These are phyloP conservation scores for Chrysosphaeria jannelii DNA, from an alignment of 2,329 filamentous ascomycete genomes.

Conservation along the genomic window DNA sequence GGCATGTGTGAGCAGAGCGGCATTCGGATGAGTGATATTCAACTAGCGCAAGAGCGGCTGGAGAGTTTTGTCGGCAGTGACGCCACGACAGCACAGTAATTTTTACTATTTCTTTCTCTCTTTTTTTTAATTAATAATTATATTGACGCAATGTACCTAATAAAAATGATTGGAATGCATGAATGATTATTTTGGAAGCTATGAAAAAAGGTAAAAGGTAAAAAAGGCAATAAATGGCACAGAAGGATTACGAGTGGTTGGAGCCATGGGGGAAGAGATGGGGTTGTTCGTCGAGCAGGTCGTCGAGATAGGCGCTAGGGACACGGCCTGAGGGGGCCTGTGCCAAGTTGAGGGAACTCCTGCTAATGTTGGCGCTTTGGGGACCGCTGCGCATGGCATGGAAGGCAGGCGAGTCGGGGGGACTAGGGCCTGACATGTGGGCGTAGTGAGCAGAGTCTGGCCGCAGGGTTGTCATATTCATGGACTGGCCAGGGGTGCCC, in stretches of 20 bases:
- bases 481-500: constrained; percentile 22
- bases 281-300: constrained; percentile 53
- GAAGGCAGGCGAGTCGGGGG: constrained; percentile 33
- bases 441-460: constrained; percentile 24
- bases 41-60: constrained; percentile 8
- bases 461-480: constrained; percentile 29
- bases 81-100: too few species aligned
- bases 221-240: not conserved
- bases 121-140: too few species aligned
- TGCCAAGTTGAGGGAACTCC: constrained; percentile 36
- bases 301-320: constrained; percentile 71
- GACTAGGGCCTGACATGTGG: constrained; percentile 19
- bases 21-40: constrained; percentile 29
- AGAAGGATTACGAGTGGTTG: constrained; percentile 4
- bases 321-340: constrained; percentile 38
- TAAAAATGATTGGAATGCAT: too few species aligned
- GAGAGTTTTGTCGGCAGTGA: constrained; percentile 4
- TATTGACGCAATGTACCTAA: too few species aligned
- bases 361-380: constrained; percentile 16
- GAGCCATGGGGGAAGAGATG: constrained; percentile 13
- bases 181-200: too few species aligned
- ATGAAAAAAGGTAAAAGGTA: not conserved
- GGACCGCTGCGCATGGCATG: constrained; percentile 11
- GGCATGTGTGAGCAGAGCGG: constrained; percentile 74
- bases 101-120: too few species aligned